phyloP scores from a whole-genome alignment of 1,139 yeast species.

The Candida tropicalis region DNA sequence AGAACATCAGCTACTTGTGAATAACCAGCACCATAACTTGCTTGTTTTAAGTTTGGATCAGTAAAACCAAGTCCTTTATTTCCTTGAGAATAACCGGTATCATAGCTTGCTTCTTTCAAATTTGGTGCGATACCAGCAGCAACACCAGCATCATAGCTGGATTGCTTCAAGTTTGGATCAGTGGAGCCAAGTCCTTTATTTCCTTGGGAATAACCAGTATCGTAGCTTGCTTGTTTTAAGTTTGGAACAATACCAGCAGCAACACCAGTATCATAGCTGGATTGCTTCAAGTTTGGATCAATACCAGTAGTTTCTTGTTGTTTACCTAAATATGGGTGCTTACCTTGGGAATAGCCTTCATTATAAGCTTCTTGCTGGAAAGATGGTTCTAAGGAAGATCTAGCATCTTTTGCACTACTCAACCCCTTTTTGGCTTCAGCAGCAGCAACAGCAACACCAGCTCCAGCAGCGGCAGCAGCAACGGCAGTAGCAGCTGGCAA shows the following conservation, averaged over 20 bases:
- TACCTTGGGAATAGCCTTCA: slow-evolving; percentile 10
- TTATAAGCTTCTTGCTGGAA: no score
- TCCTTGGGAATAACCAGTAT: slow-evolving; percentile 5
- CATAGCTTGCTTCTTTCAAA: background rate
- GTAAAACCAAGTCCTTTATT: background rate
- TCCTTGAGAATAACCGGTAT: slow-evolving; percentile 5
- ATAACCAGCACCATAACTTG: background rate
- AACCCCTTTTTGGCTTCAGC: slow-evolving; percentile 6
- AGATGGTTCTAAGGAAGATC: slow-evolving; percentile 1
- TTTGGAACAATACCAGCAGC: slow-evolving; percentile 13
- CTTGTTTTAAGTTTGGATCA: no score
- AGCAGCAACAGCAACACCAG: slow-evolving; percentile 14
- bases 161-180: no score
- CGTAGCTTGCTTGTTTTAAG: background rate
- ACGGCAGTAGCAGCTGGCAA: slow-evolving; percentile 15
- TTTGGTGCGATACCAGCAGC: slow-evolving; percentile 13
- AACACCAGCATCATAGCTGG: slow-evolving; percentile 4
- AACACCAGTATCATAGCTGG: slow-evolving; percentile 4
- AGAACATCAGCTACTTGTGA: slow-evolving; percentile 5
- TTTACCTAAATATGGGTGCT: background rate
- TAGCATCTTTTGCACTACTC: slow-evolving; percentile 6
- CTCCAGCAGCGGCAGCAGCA: slow-evolving; percentile 14
- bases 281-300: no score
- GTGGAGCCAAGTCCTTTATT: background rate
- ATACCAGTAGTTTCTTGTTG: background rate